phyloP scores from a whole-genome alignment of 768 basidiomycete species.

The Scleroderma bovista region DNA sequence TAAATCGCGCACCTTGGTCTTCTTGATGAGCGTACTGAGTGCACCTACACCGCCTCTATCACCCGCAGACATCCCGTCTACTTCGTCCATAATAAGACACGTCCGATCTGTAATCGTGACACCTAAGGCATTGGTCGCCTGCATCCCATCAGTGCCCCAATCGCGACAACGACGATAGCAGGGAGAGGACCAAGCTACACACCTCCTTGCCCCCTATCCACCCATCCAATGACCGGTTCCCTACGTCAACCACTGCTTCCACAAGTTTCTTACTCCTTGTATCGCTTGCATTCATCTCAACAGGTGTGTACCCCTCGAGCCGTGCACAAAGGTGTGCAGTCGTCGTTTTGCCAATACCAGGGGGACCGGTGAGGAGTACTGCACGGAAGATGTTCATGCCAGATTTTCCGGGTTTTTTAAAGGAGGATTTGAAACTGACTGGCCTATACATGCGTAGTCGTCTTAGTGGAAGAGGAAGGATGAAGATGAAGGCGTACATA shows the following conservation, averaged over 20 bases:
- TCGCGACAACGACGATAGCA: not conserved
- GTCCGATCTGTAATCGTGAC: slow-evolving; percentile 72
- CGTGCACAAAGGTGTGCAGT: slow-evolving; percentile 91
- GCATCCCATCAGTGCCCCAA: not conserved
- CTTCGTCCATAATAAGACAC: slow-evolving; percentile 98
- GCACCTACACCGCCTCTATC: slow-evolving; percentile 97
- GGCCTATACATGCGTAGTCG: slow-evolving; percentile 47
- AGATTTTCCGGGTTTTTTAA: slow-evolving; percentile 93
- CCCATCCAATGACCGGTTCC: slow-evolving; percentile 83
- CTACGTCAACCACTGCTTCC: slow-evolving; percentile 90
- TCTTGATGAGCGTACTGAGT: slow-evolving; percentile 85
- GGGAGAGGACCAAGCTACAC: slow-evolving; percentile 7
- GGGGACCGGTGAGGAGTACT: slow-evolving; percentile 86
- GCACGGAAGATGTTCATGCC: slow-evolving; percentile 85
- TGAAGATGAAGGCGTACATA: too few species aligned
- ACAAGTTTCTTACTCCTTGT: slow-evolving; percentile 94
- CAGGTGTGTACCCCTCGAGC: slow-evolving; percentile 84
- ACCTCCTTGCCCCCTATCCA: slow-evolving; percentile 64
- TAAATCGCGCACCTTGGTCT: slow-evolving; percentile 60
- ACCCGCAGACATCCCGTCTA: slow-evolving; percentile 98
- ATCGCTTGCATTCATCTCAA: slow-evolving; percentile 97
- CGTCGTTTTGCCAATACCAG: slow-evolving; percentile 97
- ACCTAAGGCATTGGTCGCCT: slow-evolving; percentile 64
- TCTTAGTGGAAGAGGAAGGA: too few species aligned
- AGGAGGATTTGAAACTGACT: slow-evolving; percentile 61